Base-by-base conservation (phyloP, 2,329 filamentous ascomycete genomes). In the Fusarium agapanthi region DNA sequence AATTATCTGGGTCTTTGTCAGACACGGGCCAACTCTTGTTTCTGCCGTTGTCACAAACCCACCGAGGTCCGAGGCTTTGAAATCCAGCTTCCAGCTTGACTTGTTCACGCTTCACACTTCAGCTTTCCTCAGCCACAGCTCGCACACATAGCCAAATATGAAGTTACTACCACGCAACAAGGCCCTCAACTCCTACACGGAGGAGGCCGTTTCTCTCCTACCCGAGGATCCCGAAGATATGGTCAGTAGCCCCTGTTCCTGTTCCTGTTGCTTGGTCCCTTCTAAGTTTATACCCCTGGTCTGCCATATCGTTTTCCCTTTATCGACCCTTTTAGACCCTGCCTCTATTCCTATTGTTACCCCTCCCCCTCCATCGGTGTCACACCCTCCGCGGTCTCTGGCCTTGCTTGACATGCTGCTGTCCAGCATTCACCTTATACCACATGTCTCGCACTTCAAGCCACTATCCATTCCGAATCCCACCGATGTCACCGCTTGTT, bases 191-290 rank as follows among this genome's bases (percentile, higher is more conserved):
- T 78, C 80, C n/a, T 73, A 83, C 53, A 80, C 81, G 77, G 82
- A 83, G 63, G 81, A 84, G 76, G 79, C 80, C 34, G 79, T 85
- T 57, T 83, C 82, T 43, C 80, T 85, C 26, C 75, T 84, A 12
- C 82, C 84, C 58, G 84, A 85, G 60, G 84, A 85, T 74, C 81
- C 83, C 43, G 84, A 85, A 75, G 84, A 85, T 75, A 86, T 86
- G 83, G 84, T 85, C 61, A 67, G 81, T 71, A 37, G 38, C 61
- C 54, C 56, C 44, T 65, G 61, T 66, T 57, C 22, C 41, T 65
- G 58, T 66, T 50, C 22, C 41, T 65, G 58, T 66, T 50, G 12
- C 20, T 58, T 68, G 61, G 43, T 41, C 35, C 40, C 51, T 45
- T 48, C 44, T 53, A 67, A 55, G 51, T 53, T 71, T 62, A 32